These are phyloP conservation scores for Hypocreales sp. DNA, from an alignment of 2,329 filamentous ascomycete species.

Conservation along the genomic window DNA sequence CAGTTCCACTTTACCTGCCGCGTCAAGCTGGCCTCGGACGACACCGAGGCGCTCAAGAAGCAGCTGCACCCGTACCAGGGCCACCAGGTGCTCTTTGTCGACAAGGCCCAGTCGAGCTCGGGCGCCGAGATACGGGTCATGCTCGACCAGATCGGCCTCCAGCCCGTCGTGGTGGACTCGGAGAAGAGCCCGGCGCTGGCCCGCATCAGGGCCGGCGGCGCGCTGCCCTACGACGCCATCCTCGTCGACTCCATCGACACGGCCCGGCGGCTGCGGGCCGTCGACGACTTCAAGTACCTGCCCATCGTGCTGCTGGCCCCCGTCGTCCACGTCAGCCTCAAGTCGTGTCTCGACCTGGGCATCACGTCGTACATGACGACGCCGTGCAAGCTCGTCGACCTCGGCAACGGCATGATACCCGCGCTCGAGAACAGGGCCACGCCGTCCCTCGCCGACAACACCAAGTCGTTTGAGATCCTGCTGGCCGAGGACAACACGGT, in stretches of 20 bases:
- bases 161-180: conserved; percentile 74
- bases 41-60: conserved; percentile 62
- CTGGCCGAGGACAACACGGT: conserved; percentile 95
- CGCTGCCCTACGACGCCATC: conserved; percentile 80
- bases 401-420: conserved; percentile 92
- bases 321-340: conserved; percentile 77
- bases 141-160: conserved; percentile 63
- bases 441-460: conserved; percentile 82
- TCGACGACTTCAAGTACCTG: conserved; percentile 95
- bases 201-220: conserved; percentile 34
- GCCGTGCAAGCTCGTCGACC: conserved; percentile 81
- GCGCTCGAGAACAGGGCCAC: conserved; percentile 87
- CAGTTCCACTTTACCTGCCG: conserved; percentile 94
- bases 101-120: conserved; percentile 70
- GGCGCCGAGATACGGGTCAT: conserved; percentile 64
- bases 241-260: conserved; percentile 89
- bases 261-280: conserved; percentile 67
- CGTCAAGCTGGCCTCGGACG: conserved; percentile 69
- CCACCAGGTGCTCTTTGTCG: conserved; percentile 86
- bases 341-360: conserved; percentile 83
- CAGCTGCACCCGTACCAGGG: conserved; percentile 82
- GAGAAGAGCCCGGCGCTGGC: conserved; percentile 47
- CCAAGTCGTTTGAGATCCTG: conserved; percentile 87
- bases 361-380: conserved; percentile 99
- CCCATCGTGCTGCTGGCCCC: conserved; percentile 88